A percentile compares a stretch with the other conserved stretches of the same genome.
phyloP scores from a whole-genome alignment of 805 yeast species.

The Wickerhamiella kurtzmanii region DNA sequence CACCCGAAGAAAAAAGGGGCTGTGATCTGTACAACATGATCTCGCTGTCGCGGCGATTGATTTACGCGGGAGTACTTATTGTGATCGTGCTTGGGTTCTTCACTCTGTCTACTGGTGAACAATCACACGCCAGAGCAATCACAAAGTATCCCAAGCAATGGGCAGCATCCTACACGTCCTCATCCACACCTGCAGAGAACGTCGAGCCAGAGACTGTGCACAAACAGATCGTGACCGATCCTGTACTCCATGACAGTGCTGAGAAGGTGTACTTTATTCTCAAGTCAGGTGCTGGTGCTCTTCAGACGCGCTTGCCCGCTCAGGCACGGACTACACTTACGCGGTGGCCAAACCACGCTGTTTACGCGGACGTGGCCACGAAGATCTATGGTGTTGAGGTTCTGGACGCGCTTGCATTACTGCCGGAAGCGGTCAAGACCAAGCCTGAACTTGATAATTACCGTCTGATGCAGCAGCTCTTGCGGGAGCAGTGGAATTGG shows the following conservation, averaged over 20 bases:
- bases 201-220: neutral
- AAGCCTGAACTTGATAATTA: conserved; percentile 19
- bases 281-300: neutral
- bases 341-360: conserved; percentile 24
- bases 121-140: neutral
- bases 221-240: too few species aligned
- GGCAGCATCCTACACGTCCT: neutral
- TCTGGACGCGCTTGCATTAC: conserved; percentile 22
- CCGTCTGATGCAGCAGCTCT: conserved; percentile 12
- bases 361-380: conserved; percentile 27
- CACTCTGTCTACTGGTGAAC: neutral
- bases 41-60: neutral
- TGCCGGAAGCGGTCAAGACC: conserved; percentile 16
- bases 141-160: neutral
- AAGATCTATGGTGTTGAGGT: conserved; percentile 25
- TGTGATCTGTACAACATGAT: neutral
- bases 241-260: neutral
- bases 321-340: conserved; percentile 24
- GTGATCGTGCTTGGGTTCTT: neutral
- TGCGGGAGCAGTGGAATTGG: conserved; percentile 15
- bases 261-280: neutral
- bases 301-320: neutral
- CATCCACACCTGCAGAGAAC: too few species aligned
- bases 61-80: neutral
- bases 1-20: too few species aligned